phyloP scores from a whole-genome alignment of 495 filamentous ascomycete genomes.

The Podospora australis region DNA sequence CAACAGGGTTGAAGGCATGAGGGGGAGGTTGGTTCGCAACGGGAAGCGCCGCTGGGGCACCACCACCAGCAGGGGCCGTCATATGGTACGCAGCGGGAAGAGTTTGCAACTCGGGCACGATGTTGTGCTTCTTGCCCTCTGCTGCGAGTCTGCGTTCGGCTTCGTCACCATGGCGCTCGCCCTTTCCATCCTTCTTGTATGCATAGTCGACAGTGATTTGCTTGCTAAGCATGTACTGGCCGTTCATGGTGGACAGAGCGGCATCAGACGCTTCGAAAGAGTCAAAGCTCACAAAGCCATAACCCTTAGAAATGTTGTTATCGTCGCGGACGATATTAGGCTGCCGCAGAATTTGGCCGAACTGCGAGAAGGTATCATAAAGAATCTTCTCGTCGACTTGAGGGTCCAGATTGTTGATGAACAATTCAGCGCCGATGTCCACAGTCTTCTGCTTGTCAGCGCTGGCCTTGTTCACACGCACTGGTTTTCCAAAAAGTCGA shows the following conservation, averaged over 20 bases:
- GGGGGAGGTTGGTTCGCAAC: conserved; percentile 27
- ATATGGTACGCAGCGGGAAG: conserved; percentile 52
- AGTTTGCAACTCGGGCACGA: conserved; percentile 62
- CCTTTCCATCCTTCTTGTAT: conserved; percentile 98
- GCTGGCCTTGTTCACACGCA: conserved; percentile 84
- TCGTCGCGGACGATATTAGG: conserved; percentile 96
- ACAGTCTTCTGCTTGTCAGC: conserved; percentile 96
- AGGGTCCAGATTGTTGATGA: conserved; percentile 91
- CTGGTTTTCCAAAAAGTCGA: conserved; percentile 85
- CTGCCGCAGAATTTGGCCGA: conserved; percentile 73
- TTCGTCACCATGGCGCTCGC: conserved; percentile 90
- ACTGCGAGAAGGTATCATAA: conserved; percentile 95
- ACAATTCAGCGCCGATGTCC: conserved; percentile 94
- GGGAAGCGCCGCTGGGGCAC: conserved; percentile 9
- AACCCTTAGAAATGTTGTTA: conserved; percentile 84
- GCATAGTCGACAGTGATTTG: conserved; percentile 94
- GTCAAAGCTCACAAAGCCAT: conserved; percentile 91
- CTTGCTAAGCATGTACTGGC: conserved; percentile 95
- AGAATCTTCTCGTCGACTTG: conserved; percentile 94
- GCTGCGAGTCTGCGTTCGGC: conserved; percentile 89
- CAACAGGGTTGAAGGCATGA: too few species aligned
- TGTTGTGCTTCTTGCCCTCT: conserved; percentile 90
- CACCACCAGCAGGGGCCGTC: conserved; percentile 14
- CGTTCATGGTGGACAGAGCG: conserved; percentile 88
- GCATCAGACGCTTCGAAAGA: conserved; percentile 93